Evolutionary conservation across 2,329 filamentous ascomycete species (phyloP).

Genomic region (Geosmithia flava): DNA sequence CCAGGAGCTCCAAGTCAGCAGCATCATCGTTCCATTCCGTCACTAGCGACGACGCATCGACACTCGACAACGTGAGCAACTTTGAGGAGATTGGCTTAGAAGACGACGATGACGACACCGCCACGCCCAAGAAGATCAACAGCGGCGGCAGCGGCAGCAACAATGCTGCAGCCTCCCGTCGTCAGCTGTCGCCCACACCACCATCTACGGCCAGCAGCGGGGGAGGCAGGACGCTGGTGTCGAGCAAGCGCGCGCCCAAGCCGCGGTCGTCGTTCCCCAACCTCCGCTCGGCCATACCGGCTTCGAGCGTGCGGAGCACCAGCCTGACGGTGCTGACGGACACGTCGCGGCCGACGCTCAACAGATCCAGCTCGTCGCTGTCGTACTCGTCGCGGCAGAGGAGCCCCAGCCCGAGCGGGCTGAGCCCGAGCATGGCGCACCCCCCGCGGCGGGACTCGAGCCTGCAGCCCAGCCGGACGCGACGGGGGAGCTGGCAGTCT

Average conservation of each 20-base stretch:
- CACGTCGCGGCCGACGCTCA: conserved; percentile 15
- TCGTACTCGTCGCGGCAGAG: conserved; percentile 25
- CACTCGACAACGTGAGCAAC: conserved; percentile 62
- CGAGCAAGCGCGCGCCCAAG: conserved; percentile 13
- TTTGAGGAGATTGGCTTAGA: conserved; percentile 92
- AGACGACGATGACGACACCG: conserved; percentile 27
- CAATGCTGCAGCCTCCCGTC: neutral
- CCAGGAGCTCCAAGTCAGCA: conserved; percentile 71
- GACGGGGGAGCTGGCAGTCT: conserved; percentile 62
- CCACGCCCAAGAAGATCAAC: conserved; percentile 35
- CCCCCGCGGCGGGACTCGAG: conserved; percentile 21
- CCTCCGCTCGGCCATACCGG: conserved; percentile 31
- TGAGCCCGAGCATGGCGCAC: neutral
- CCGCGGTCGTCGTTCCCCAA: conserved; percentile 31
- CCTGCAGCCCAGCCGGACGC: conserved; percentile 18
- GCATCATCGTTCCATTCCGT: conserved; percentile 70
- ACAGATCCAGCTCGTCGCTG: conserved; percentile 22
- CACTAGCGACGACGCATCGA: conserved; percentile 59
- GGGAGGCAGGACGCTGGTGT: conserved; percentile 15
- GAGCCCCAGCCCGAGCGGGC: conserved; percentile 34
- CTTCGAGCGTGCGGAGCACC: conserved; percentile 37
- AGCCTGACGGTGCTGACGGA: conserved; percentile 26
- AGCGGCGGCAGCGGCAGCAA: conserved; percentile 14
- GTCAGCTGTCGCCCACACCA: neutral
- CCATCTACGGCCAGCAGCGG: conserved; percentile 1